Evolutionary conservation across 345 rosid genomes (phyloP).

Genomic region (Geranium rotundifolium): DNA sequence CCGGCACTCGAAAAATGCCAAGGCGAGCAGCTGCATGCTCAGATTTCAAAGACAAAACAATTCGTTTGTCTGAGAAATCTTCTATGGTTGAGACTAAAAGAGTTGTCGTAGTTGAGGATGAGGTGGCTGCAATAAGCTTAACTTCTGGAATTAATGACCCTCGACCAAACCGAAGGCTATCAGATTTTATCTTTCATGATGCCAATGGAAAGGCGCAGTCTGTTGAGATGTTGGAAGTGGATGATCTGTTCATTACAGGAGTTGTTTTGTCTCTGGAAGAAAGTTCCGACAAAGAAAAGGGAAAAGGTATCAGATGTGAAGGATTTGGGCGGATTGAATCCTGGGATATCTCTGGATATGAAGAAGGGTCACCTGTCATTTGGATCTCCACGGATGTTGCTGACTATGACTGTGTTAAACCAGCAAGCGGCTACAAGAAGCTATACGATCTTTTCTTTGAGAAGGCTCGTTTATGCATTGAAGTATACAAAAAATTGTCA

Average conservation of each 20-base stretch:
- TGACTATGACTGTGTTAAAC: constrained; percentile 47
- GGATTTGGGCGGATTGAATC: constrained; percentile 42
- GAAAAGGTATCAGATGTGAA: constrained; percentile 33
- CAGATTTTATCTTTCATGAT: constrained; percentile 41
- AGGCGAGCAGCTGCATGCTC: constrained; percentile 72
- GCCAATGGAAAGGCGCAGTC: constrained; percentile 17
- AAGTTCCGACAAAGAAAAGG: constrained; percentile 28
- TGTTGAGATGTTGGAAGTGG: constrained; percentile 44
- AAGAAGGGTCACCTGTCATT: constrained; percentile 49
- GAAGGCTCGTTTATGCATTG: constrained; percentile 49
- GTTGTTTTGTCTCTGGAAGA: constrained; percentile 37
- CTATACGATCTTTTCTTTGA: constrained; percentile 34
- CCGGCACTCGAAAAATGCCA: constrained; percentile 33
- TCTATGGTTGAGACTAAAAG: constrained; percentile 36
- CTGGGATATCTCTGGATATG: constrained; percentile 64
- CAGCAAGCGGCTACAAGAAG: constrained; percentile 40
- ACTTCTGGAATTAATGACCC: constrained; percentile 21
- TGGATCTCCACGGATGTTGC: constrained; percentile 58
- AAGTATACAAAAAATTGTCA: constrained; percentile 51
- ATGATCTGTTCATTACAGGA: constrained; percentile 44
- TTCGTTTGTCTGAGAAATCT: constrained; percentile 27
- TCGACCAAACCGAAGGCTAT: constrained; percentile 43
- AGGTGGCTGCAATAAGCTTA: constrained; percentile 30
- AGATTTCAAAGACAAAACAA: constrained; percentile 50
- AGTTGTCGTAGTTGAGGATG: constrained; percentile 37